Conservation (phyloP, 2,329 filamentous ascomycete genomes). For the Graphiopsis chlorocephala region DNA sequence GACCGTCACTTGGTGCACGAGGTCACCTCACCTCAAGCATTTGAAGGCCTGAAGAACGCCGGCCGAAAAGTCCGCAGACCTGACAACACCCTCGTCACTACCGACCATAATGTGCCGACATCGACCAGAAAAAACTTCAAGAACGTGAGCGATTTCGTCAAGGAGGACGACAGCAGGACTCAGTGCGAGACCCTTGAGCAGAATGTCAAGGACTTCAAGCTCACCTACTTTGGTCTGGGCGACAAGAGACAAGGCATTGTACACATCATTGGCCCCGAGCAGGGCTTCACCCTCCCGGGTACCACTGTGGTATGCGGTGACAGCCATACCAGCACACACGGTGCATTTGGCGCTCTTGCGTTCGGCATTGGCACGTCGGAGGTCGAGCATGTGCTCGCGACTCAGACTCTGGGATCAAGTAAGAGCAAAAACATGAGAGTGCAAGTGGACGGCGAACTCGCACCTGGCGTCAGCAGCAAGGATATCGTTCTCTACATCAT, state of each 20-base stretch:
- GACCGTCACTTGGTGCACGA: constrained; percentile 96
- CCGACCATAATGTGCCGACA: constrained; percentile 96
- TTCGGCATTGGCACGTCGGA: constrained; percentile 98
- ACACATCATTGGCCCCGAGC: constrained; percentile 96
- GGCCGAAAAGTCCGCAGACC: constrained; percentile 83
- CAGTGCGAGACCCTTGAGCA: constrained; percentile 96
- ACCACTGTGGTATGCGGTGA: constrained; percentile 98
- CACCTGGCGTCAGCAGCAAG: constrained; percentile 91
- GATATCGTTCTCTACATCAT: constrained; percentile 93
- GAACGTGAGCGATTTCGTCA: constrained; percentile 88
- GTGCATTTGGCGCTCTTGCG: constrained; percentile 89
- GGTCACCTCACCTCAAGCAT: constrained; percentile 98
- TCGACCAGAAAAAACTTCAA: constrained; percentile 88
- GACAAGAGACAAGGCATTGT: constrained; percentile 98
- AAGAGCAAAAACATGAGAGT: constrained; percentile 98
- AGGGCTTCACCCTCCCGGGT: constrained; percentile 95
- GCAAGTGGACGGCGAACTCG: constrained; percentile 86
- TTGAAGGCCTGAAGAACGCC: constrained; percentile 90
- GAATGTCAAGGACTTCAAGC: constrained; percentile 92
- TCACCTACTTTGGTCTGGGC: constrained; percentile 95
- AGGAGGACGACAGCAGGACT: constrained; percentile 87
- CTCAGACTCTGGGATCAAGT: constrained; percentile 90
- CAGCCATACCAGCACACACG: constrained; percentile 96
- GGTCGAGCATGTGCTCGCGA: constrained; percentile 96
- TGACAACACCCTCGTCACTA: constrained; percentile 94